Conservation (phyloP, 768 basidiomycete species). For the Kwoniella botswanensis region DNA sequence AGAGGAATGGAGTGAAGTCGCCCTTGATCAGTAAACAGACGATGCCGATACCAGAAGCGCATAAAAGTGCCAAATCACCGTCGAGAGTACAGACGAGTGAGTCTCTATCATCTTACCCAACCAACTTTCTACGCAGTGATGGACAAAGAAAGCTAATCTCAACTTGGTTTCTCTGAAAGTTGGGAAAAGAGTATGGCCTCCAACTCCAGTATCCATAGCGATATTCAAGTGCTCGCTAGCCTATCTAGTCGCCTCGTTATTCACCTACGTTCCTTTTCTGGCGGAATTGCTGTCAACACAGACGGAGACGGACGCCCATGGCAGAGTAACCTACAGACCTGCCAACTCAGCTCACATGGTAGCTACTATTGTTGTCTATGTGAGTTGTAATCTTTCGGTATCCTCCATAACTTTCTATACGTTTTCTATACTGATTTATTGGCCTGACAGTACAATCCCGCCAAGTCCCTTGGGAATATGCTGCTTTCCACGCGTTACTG, state of each 20-base stretch:
- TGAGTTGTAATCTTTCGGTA: conserved; percentile 59
- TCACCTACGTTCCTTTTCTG: conserved; percentile 83
- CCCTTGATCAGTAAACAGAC: background rate
- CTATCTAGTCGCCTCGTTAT: conserved; percentile 86
- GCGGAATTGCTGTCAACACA: conserved; percentile 63
- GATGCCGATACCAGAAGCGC: background rate
- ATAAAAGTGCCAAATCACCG: background rate
- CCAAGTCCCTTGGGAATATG: conserved; percentile 91
- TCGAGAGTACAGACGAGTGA: background rate
- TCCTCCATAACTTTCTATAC: too few relatives aligned
- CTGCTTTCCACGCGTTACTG: conserved; percentile 86
- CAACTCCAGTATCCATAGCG: conserved; percentile 38
- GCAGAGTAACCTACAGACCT: conserved; percentile 59
- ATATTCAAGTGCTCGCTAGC: conserved; percentile 88
- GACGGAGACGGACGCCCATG: conserved; percentile 62
- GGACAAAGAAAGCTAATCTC: background rate
- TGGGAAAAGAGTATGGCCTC: conserved; percentile 32
- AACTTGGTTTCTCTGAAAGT: background rate
- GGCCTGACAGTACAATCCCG: conserved; percentile 78
- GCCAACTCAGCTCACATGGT: conserved; percentile 87
- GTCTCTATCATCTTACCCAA: background rate
- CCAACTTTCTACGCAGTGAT: background rate
- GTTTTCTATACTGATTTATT: too few relatives aligned
- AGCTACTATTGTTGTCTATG: conserved; percentile 72
- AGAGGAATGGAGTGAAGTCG: background rate